Evolutionary conservation across 306 rosid species (phyloP), one percentile per base, ranked within the genome.

Genomic region (Dalbergia cultrata): DNA sequence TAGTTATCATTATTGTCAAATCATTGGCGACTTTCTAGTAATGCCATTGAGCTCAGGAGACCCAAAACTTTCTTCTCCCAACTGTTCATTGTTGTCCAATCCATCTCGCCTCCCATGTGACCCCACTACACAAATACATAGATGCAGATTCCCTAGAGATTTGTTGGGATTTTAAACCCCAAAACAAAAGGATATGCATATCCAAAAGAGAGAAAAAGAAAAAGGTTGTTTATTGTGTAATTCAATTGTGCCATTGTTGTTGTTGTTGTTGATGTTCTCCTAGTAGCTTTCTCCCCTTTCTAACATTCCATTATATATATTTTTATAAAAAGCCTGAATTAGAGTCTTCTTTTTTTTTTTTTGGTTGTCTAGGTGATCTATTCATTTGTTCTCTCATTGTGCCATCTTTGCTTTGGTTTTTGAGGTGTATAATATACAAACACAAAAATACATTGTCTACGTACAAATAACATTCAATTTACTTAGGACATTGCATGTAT

Each of bases 1-100:
- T 79, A 81, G 53, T 74, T 70, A 56, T 77, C 71, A 34, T 17
- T 17, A 56, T 35, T 34, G 18, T 34, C 54, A 41, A 82, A 80
- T 34, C 53, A 79, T 34, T 84, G 85, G 89, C 88, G 87, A 89
- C 87, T 90, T 93, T 91, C 87, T 82, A 86, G 97, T 86, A 85
- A 87, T 89, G 91, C 93, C 93, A 92, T 91, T 93, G 76, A 72
- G 86, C 72, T 83, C 72, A 83, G 80, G 92, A 90, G 83, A 60
- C 77, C 81, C 93, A 87, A 88, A 85, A 76, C 81, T 71, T 76
- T 45, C 59, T 80, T 89, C 65, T 74, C 82, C 79, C 87, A 90
- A 93, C 95, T 90, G 97, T 89, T 67, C 84, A 85, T 88, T 87
- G 95, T 93, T 93, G 98, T 93, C 92, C 85, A 80, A 74, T 81